A percentile compares a stretch with the other conserved stretches of the same genome.
phyloP scores from a whole-genome alignment of 768 basidiomycete genomes.

The Cystofilobasidium ferigula region DNA sequence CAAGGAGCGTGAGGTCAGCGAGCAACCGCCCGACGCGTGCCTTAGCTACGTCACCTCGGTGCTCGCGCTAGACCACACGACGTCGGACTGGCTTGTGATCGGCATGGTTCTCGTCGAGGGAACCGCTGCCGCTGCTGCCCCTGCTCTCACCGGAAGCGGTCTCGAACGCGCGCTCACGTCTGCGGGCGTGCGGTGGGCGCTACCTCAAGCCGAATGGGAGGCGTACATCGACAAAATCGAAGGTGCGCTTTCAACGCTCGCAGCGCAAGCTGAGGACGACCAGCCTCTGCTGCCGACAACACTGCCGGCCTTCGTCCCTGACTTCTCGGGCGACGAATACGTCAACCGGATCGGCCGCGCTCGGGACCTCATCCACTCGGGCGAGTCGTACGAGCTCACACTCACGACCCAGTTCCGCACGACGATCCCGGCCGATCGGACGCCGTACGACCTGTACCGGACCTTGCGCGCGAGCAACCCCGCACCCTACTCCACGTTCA shows the following conservation, averaged over 20 bases:
- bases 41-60: slow-evolving; percentile 7
- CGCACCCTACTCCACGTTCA: slow-evolving; percentile 74
- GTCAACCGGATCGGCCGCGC: slow-evolving; percentile 57
- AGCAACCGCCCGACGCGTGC: neutral
- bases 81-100: slow-evolving; percentile 16
- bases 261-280: neutral
- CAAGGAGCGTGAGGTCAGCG: neutral
- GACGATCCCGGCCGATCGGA: slow-evolving; percentile 24
- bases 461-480: slow-evolving; percentile 63
- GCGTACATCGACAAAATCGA: neutral
- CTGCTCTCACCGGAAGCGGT: neutral
- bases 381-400: slow-evolving; percentile 89
- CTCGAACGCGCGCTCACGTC: neutral
- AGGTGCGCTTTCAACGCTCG: neutral
- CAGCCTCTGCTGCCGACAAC: neutral
- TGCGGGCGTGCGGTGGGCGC: slow-evolving; percentile 8
- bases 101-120: slow-evolving; percentile 18
- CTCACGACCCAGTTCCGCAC: slow-evolving; percentile 49
- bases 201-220: slow-evolving; percentile 4
- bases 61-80: slow-evolving; percentile 20
- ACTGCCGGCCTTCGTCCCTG: slow-evolving; percentile 8
- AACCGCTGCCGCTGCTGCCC: too few relatives aligned
- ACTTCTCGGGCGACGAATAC: slow-evolving; percentile 41
- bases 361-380: slow-evolving; percentile 62
- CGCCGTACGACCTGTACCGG: slow-evolving; percentile 37